Base-by-base conservation (phyloP, 1,284 basidiomycete genomes). In the Pyrrhoderma noxium region DNA sequence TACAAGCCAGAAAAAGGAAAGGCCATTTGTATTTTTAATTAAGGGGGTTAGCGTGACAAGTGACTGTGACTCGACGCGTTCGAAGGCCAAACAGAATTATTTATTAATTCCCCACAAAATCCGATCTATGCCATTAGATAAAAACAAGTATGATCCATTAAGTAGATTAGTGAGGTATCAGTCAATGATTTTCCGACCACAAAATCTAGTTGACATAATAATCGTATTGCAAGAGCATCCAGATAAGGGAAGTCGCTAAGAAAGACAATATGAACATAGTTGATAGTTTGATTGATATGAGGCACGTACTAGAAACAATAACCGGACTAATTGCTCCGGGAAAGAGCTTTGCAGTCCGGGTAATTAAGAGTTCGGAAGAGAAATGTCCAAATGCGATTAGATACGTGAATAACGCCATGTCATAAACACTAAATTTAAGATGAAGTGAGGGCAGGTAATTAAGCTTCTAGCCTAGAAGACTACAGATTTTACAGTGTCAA, bases 361-460 rank as follows among this genome's bases (percentile, higher is more conserved):
- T 98, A 58, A 95, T 77, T 61, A 93, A 67, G 51, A 90, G 66
- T 69, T 99, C 95, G 22, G 89, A 85, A 31, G 76, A 74, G 64
- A 96, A 97, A 71, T 99, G 95, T 9, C 74, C 79, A 58, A 94
- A 87, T 0, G 93, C 94, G 60, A 97, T 82, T 55, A 90, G 78
- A 69, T 94, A 98, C 34, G 89, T 87, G 64, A 87, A 75, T 56
- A 95, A 70, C 14, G 90, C 79, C 66, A 98, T 82, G 65, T 95
- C 84, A 69, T 97, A 99, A 21, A 92, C 68, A n/a, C 93, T 95
- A 59, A 11, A 5, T 31, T 31, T 31, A 11, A 31, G 27, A 11
- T 5, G 7, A 37, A 31, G 27, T 44, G 19, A 49, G 42, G 27
- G 36, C 38, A 41, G 13, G 46, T 9, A 31, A 38, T 14, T 47